Percentiles rank a stretch among this genome's conserved stretches.
Evolutionary conservation across 345 rosid species (phyloP).

Genomic region (Microthlaspi erraticum): DNA sequence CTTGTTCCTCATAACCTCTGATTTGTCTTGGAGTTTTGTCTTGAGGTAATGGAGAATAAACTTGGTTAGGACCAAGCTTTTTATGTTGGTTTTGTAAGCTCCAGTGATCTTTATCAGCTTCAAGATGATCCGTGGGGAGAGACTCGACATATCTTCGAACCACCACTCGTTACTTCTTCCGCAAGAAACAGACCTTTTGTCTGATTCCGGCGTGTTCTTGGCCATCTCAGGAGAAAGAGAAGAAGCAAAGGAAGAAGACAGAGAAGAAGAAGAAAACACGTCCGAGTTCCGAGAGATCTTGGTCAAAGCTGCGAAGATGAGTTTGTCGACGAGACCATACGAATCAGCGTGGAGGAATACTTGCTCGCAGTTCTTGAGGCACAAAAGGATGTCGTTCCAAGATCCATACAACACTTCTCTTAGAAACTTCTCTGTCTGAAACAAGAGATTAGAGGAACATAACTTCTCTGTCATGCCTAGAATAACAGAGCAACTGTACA

Average conservation of each 20-base stretch:
- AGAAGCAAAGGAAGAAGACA: constrained; percentile 48
- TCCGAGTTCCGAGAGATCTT: constrained; percentile 62
- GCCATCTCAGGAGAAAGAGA: constrained; percentile 44
- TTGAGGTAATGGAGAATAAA: constrained; percentile 76
- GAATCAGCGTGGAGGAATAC: constrained; percentile 61
- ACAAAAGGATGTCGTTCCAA: constrained; percentile 53
- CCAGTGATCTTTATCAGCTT: constrained; percentile 55
- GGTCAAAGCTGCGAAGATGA: constrained; percentile 51
- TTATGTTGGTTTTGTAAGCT: constrained; percentile 54
- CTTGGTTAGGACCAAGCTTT: constrained; percentile 57
- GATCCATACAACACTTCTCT: constrained; percentile 62
- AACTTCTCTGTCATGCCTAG: constrained; percentile 67
- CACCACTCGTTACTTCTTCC: constrained; percentile 67
- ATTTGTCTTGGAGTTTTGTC: constrained; percentile 44
- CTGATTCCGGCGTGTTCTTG: constrained; percentile 41
- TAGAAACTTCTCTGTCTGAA: constrained; percentile 58
- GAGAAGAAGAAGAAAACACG: constrained; percentile 43
- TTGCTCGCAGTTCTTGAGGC: constrained; percentile 64
- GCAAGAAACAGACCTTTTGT: constrained; percentile 44
- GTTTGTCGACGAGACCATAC: constrained; percentile 56
- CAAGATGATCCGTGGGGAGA: constrained; percentile 58
- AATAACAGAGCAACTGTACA: constrained; percentile 65
- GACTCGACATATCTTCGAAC: constrained; percentile 61
- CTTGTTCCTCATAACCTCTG: constrained; percentile 34
- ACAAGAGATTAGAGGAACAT: constrained; percentile 54